Conservation (phyloP, 495 filamentous ascomycete species). For the Rhypophila decipiens region DNA sequence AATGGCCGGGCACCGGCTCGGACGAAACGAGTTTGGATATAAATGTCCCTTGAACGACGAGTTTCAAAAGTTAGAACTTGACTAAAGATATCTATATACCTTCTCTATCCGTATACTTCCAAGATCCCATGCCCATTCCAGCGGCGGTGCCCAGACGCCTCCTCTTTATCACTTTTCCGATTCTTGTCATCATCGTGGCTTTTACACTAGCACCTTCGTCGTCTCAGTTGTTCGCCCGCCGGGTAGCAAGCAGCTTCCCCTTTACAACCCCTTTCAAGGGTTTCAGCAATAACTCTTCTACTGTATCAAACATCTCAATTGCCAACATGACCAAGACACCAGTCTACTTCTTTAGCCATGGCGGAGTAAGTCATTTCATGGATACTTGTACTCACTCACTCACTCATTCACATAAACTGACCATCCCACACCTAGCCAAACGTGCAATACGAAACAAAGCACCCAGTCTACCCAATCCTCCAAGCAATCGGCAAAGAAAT, state of each 20-base stretch:
- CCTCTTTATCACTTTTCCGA: conserved; percentile 4
- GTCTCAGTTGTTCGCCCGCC: neutral
- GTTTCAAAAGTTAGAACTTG: too few relatives aligned
- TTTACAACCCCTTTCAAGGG: conserved; percentile 3
- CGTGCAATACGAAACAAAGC: conserved; percentile 64
- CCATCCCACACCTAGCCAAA: conserved; percentile 48
- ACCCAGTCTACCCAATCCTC: conserved; percentile 69
- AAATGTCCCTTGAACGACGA: too few relatives aligned
- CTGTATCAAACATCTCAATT: conserved; percentile 8
- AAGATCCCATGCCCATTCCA: neutral
- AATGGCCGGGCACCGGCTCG: too few relatives aligned
- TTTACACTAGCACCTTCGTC: neutral
- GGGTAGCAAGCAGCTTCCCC: neutral
- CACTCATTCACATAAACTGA: neutral
- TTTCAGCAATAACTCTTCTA: neutral
- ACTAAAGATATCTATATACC: too few relatives aligned
- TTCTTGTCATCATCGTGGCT: conserved; percentile 6
- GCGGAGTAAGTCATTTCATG: conserved; percentile 50
- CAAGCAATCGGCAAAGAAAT: conserved; percentile 69
- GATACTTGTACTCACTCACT: neutral
- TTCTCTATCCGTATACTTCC: too few relatives aligned
- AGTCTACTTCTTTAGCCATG: conserved; percentile 75
- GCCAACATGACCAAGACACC: conserved; percentile 40
- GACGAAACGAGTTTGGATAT: too few relatives aligned
- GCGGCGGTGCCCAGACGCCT: conserved; percentile 2